These are phyloP conservation scores for Speleostelium caveatum DNA, from an alignment of 78 protist genomes.

Conservation along the genomic window DNA sequence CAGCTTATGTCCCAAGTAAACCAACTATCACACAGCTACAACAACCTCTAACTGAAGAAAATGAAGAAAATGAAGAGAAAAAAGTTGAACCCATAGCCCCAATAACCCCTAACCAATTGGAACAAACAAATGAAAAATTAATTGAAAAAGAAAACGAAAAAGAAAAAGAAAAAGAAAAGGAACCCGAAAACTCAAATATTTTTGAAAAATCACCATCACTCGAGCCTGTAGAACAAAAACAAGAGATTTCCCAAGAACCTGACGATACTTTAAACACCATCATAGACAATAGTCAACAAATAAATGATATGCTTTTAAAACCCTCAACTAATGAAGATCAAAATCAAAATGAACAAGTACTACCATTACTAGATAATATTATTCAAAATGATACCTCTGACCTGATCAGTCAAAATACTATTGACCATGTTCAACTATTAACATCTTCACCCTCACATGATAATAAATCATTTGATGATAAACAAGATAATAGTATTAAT, in stretches of 20 bases:
- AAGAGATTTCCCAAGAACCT: not conserved
- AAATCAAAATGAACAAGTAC: no score
- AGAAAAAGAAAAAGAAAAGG: not conserved
- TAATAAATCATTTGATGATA: no score
- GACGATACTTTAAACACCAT: not conserved
- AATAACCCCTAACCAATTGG: not conserved
- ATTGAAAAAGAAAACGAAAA: not conserved
- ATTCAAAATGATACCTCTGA: no score
- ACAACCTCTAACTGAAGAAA: not conserved
- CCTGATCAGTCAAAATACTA: no score
- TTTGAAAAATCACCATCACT: not conserved
- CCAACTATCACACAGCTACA: not conserved
- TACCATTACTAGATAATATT: no score
- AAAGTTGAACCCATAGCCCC: not conserved
- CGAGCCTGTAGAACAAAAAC: not conserved
- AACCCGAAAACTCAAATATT: no score
- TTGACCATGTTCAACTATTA: no score
- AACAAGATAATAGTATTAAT: no score
- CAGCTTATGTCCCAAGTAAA: not conserved
- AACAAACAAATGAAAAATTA: not conserved
- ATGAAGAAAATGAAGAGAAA: not conserved
- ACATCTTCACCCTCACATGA: no score
- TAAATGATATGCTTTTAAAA: not conserved
- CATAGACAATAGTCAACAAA: slow-evolving; percentile 21
- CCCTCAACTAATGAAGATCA: not conserved